Conservation (phyloP, 2,329 filamentous ascomycete genomes). For the Didymella segeticola region DNA sequence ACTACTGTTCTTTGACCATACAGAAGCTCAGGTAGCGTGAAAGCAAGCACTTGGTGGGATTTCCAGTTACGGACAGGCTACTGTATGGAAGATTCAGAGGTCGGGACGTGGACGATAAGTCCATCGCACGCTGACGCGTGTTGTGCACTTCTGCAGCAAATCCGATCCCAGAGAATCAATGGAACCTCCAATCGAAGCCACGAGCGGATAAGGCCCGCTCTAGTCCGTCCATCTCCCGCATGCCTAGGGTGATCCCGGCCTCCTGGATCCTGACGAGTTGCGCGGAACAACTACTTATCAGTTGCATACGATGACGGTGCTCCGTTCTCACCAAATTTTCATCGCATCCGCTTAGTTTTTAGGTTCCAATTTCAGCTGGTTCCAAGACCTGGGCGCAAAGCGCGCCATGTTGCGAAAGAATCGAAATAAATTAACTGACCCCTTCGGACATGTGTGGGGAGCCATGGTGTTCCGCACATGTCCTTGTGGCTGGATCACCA, state of each 20-base stretch:
- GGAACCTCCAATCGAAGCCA: slow-evolving; percentile 5
- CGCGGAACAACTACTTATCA: neutral
- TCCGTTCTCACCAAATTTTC: neutral
- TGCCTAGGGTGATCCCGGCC: slow-evolving; percentile 3
- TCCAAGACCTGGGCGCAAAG: slow-evolving; percentile 5
- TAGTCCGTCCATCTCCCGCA: slow-evolving; percentile 14
- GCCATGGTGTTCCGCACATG: slow-evolving; percentile 10
- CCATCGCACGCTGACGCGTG: slow-evolving; percentile 7
- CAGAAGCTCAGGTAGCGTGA: neutral
- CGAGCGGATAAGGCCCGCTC: slow-evolving; percentile 6
- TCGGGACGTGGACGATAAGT: neutral
- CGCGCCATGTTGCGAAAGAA: neutral
- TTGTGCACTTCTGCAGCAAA: neutral
- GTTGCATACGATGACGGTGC: neutral
- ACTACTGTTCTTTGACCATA: neutral
- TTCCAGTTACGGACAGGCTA: neutral
- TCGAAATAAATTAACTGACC: neutral
- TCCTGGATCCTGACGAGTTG: slow-evolving; percentile 1
- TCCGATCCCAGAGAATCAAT: slow-evolving; percentile 1
- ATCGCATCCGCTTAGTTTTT: neutral
- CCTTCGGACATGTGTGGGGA: slow-evolving; percentile 18
- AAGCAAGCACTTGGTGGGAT: slow-evolving; percentile 6
- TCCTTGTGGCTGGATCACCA: slow-evolving; percentile 17
- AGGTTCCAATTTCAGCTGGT: neutral
- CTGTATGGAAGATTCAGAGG: neutral